These are phyloP conservation scores for Suillus subluteus DNA, from an alignment of 768 basidiomycete genomes.

Conservation along the genomic window DNA sequence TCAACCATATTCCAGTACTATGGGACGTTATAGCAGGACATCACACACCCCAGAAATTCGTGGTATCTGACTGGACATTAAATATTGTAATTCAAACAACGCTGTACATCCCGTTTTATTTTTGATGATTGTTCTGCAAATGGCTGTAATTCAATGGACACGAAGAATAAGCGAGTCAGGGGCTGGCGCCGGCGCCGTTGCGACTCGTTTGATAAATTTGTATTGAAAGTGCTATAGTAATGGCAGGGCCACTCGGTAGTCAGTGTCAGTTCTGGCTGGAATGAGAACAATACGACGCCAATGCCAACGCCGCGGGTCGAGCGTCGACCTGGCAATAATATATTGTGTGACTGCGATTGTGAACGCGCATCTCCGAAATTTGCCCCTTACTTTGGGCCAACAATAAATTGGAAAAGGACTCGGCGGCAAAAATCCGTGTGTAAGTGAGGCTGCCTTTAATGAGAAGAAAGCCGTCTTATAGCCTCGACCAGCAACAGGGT, in stretches of 20 bases:
- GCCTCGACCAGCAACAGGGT: background rate
- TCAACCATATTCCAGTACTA: too few species aligned
- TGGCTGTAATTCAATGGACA: too few species aligned
- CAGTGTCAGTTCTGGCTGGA: background rate
- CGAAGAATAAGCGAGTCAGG: too few species aligned
- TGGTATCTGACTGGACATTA: too few species aligned
- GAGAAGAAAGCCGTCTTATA: background rate
- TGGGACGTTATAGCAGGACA: too few species aligned
- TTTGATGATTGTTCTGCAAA: too few species aligned
- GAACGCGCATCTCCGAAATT: background rate
- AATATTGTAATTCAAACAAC: too few species aligned
- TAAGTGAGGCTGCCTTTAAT: background rate
- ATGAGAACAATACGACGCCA: background rate
- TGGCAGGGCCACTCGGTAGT: background rate
- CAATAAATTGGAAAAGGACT: background rate
- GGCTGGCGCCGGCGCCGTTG: too few species aligned
- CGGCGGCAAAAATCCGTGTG: background rate
- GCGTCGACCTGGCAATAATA: background rate
- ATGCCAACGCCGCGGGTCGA: background rate
- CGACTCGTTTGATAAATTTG: too few species aligned
- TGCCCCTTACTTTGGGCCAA: background rate
- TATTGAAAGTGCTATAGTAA: background rate
- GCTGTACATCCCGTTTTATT: too few species aligned
- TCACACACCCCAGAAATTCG: too few species aligned
- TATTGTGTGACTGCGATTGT: background rate